Base-by-base conservation (phyloP, 495 filamentous ascomycete species). In the Hypoxylon rickii region DNA sequence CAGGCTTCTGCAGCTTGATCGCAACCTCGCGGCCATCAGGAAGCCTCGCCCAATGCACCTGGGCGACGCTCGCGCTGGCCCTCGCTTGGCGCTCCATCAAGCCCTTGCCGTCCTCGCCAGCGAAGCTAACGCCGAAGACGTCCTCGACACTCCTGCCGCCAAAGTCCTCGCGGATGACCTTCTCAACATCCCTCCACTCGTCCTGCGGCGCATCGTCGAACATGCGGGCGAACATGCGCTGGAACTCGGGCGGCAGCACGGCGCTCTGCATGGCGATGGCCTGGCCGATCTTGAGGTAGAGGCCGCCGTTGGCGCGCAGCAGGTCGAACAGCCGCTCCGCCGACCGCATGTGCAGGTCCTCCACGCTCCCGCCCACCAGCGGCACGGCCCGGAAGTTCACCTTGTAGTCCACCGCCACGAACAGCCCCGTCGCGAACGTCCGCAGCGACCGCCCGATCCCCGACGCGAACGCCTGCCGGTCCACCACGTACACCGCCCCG, bases 121-220 rank as follows among this genome's bases (percentile, higher is more conserved):
- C 74, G 65, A 95, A 95, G 46, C 86, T 89, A 12, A 96, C 84
- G 0, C 90, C 92, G 70, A 96, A 96, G 1, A 94, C 88, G 58
- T 96, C 92, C 71, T 96, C 91, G 3, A 85, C 80, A 17, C 83
- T 85, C 66, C 79, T 85, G 0, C 84, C 84, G 20, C 87, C 87
- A 75, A 96, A 97, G 60, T 97, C 94, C 68, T 96, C 89, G 7
- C 83, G 73, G 15, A 98, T 87, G 15, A 96, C 90, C 66, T 78
- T 81, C 75, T 96, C 89, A 2, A 95, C 87, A n/a, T 90, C 88
- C 65, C 79, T 79, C 91, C 89, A 96, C n/a, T 76, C 75, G 67
- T 96, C 95, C 79, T 96, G 92, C 18, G 92, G 91, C 44, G 94
- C 95, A 77, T 98, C 94, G 63, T 97, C 94, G 70, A 98, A 98